Percentiles rank a stretch among this genome's conserved stretches.
These are phyloP conservation scores for Aquanectria penicillioides DNA, from an alignment of 2,329 filamentous ascomycete species.

Conservation along the genomic window DNA sequence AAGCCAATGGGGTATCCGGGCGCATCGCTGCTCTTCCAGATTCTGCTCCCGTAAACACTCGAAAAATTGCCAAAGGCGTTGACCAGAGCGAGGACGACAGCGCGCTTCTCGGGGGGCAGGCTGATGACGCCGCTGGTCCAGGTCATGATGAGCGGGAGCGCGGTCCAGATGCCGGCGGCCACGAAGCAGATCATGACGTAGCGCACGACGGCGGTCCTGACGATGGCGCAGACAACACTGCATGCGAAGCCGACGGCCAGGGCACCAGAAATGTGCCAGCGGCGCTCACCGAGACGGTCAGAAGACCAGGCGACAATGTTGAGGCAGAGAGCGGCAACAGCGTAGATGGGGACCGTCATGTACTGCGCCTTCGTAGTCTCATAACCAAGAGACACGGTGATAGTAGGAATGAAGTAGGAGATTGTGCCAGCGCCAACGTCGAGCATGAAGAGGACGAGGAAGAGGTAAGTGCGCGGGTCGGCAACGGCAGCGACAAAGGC, in stretches of 20 bases:
- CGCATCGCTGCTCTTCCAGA: constrained; percentile 41
- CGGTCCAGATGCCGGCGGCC: constrained; percentile 7
- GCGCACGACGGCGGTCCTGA: neutral
- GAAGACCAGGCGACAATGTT: constrained; percentile 17
- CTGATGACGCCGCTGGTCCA: constrained; percentile 20
- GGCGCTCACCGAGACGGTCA: constrained; percentile 7
- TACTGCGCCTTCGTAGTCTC: constrained; percentile 48
- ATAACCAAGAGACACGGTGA: constrained; percentile 60
- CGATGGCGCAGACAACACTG: constrained; percentile 5
- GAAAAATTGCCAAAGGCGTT: constrained; percentile 22
- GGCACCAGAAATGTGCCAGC: constrained; percentile 13
- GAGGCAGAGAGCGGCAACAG: neutral
- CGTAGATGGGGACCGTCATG: constrained; percentile 26
- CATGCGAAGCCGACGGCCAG: neutral
- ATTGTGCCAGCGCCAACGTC: constrained; percentile 57
- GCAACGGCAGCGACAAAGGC: constrained; percentile 20
- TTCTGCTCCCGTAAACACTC: constrained; percentile 18
- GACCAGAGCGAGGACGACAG: constrained; percentile 15
- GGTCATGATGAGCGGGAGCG: constrained; percentile 21
- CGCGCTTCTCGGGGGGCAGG: constrained; percentile 13
- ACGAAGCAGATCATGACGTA: constrained; percentile 31
- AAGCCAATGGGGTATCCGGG: constrained; percentile 42
- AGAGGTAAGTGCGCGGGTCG: constrained; percentile 50
- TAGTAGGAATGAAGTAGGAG: constrained; percentile 64
- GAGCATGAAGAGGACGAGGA: constrained; percentile 61